Conservation (phyloP, 2,329 filamentous ascomycete species). For the Drechslerella coelobrocha region DNA sequence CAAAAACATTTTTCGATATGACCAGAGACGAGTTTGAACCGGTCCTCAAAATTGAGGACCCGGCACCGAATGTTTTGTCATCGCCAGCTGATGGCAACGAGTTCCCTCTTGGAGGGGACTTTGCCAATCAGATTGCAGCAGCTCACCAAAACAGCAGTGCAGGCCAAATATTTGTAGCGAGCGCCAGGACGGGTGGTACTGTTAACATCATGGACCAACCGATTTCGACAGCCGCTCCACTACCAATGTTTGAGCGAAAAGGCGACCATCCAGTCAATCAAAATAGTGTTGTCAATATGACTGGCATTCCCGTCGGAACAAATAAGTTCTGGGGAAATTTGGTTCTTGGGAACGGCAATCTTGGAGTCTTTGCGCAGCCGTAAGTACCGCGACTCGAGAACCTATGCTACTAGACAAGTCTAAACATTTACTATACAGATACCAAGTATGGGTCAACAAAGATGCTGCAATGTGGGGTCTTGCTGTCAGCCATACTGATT, state of each 20-base stretch:
- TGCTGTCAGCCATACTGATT: constrained; percentile 75
- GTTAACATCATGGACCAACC: constrained; percentile 56
- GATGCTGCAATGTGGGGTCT: constrained; percentile 78
- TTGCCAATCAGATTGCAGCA: not conserved
- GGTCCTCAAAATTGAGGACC: constrained; percentile 24
- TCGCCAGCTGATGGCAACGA: constrained; percentile 28
- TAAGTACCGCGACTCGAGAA: constrained; percentile 68
- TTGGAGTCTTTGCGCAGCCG: constrained; percentile 40
- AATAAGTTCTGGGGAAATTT: constrained; percentile 68
- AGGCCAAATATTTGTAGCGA: not conserved
- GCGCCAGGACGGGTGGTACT: not conserved
- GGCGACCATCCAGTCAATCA: constrained; percentile 68
- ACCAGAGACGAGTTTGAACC: constrained; percentile 12
- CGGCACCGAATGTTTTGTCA: constrained; percentile 36
- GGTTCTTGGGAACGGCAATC: constrained; percentile 32
- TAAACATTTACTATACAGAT: constrained; percentile 67
- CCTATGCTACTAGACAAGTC: constrained; percentile 77
- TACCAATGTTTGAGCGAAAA: constrained; percentile 61
- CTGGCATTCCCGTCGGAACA: constrained; percentile 67
- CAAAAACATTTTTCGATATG: constrained; percentile 13
- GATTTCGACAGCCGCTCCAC: constrained; percentile 64
- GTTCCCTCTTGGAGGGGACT: constrained; percentile 26
- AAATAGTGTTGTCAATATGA: constrained; percentile 60
- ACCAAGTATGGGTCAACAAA: constrained; percentile 72
- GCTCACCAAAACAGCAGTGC: not conserved